Base-by-base conservation (phyloP, 129 eudicot genomes). In the Centrapalus pauciflorus region DNA sequence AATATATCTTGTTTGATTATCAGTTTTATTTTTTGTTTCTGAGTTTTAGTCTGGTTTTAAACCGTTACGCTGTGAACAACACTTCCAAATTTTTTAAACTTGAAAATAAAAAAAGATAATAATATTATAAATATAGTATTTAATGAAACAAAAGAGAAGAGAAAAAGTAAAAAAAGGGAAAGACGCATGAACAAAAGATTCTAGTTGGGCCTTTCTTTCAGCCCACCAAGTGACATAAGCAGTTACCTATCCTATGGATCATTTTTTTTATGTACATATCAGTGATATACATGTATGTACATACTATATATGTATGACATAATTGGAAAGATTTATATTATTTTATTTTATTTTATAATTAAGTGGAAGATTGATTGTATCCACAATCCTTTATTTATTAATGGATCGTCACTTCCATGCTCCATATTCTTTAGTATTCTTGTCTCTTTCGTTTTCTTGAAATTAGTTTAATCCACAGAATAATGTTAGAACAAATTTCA, bases 201-300 rank as follows among this genome's bases (percentile, higher is more conserved):
- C 35, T 45, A 58, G 30, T 30, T 28, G 57, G 63, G 23, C 76
- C 17, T 27, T 28, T n/a, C n/a, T n/a, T n/a, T 16, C 14, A 11
- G 75, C 60, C 34, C 72, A 69, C 79, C 79, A 30, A 82, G 61
- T 81, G 90, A 86, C 88, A 84, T 57, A 51, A 57, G 61, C 57
- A 55, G 79, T 73, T 81, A 71, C n/a, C n/a, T n/a, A n/a, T n/a
- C 66, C 69, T 25, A 66, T 45, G 81, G 34, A 3, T 24, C 66
- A 26, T n/a, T n/a, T n/a, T n/a, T n/a, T n/a, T n/a, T n/a, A n/a
- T n/a, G n/a, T n/a, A n/a, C n/a, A n/a, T n/a, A n/a, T n/a, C n/a
- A n/a, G n/a, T n/a, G n/a, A n/a, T n/a, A n/a, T n/a, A n/a, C n/a
- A n/a, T n/a, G n/a, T n/a, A n/a, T n/a, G n/a, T n/a, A n/a, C n/a